Evolutionary conservation across 805 yeast genomes (phyloP).

Genomic region (Saccharomycopsis sp.): DNA sequence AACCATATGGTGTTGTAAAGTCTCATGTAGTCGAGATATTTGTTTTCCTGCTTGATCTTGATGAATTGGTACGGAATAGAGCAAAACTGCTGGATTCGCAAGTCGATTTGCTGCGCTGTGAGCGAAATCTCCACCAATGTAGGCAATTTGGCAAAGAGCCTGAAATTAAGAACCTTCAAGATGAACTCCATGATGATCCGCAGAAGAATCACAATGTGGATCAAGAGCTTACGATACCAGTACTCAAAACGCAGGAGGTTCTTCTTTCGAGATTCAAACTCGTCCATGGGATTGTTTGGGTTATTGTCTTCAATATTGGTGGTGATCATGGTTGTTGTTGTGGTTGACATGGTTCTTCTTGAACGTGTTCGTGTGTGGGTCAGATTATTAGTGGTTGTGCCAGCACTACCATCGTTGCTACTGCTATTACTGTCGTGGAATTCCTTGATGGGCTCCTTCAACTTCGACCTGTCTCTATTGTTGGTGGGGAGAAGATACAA

Average conservation of each 20-base stretch:
- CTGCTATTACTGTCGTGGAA: background rate
- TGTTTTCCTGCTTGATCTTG: slow-evolving; percentile 34
- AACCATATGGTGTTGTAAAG: slow-evolving; percentile 88
- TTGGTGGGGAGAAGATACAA: slow-evolving; percentile 17
- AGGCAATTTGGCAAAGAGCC: slow-evolving; percentile 20
- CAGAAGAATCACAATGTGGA: slow-evolving; percentile 5
- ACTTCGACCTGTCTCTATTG: slow-evolving; percentile 1
- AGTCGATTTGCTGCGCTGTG: slow-evolving; percentile 71
- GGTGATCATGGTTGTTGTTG: background rate
- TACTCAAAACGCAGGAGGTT: background rate
- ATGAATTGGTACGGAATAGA: slow-evolving; percentile 75
- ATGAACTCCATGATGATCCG: slow-evolving; percentile 8
- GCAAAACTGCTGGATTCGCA: slow-evolving; percentile 68
- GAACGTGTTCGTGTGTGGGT: background rate
- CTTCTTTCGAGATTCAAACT: background rate
- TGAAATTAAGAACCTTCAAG: slow-evolving; percentile 28
- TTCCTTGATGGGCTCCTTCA: background rate
- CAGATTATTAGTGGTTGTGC: background rate
- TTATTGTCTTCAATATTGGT: background rate
- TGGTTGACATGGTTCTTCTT: slow-evolving; percentile 2
- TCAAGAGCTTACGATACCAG: background rate
- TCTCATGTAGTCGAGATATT: slow-evolving; percentile 59
- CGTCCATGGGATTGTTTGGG: slow-evolving; percentile 1
- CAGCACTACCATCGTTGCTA: background rate
- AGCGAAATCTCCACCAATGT: slow-evolving; percentile 44